phyloP scores from a whole-genome alignment of 2,329 filamentous ascomycete species.

The Penicillium hesseltinei region DNA sequence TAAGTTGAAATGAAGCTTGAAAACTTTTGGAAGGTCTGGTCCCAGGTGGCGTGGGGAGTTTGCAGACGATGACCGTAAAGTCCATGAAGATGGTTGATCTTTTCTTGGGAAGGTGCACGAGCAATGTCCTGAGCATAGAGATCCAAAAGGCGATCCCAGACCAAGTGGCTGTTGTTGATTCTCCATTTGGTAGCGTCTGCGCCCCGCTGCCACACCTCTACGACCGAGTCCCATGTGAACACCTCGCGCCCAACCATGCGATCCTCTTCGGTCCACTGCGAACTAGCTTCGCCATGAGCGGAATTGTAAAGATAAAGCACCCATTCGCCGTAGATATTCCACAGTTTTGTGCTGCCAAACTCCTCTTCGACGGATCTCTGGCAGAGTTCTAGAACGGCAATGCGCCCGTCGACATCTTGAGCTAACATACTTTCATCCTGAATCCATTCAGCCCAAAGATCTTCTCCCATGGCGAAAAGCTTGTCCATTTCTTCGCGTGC shows the following conservation, averaged over 20 bases:
- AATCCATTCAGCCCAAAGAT: conserved; percentile 63
- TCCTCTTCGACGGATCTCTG: conserved; percentile 61
- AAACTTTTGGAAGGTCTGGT: conserved; percentile 58
- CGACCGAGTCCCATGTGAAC: conserved; percentile 56
- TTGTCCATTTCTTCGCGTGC: conserved; percentile 60
- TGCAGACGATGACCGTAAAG: conserved; percentile 56
- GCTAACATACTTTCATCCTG: conserved; percentile 61
- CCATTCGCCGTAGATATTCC: conserved; percentile 63
- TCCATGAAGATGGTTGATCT: conserved; percentile 49
- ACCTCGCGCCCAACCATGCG: conserved; percentile 57
- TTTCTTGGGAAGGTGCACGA: conserved; percentile 47
- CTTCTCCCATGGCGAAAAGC: conserved; percentile 62
- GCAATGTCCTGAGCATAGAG: conserved; percentile 55
- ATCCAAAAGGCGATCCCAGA: conserved; percentile 62
- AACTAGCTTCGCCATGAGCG: conserved; percentile 43
- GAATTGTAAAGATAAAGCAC: conserved; percentile 56
- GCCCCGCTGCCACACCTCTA: conserved; percentile 57
- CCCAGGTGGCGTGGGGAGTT: conserved; percentile 59
- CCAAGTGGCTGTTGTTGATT: conserved; percentile 59
- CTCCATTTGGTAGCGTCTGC: conserved; percentile 59
- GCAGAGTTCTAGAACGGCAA: conserved; percentile 59
- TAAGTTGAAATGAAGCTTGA: conserved; percentile 60
- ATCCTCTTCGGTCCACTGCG: conserved; percentile 56
- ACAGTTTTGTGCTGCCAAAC: conserved; percentile 59
- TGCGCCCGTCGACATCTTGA: conserved; percentile 55